Evolutionary conservation across 495 filamentous ascomycete species (phyloP).

Genomic region (Xylaria venustula): DNA sequence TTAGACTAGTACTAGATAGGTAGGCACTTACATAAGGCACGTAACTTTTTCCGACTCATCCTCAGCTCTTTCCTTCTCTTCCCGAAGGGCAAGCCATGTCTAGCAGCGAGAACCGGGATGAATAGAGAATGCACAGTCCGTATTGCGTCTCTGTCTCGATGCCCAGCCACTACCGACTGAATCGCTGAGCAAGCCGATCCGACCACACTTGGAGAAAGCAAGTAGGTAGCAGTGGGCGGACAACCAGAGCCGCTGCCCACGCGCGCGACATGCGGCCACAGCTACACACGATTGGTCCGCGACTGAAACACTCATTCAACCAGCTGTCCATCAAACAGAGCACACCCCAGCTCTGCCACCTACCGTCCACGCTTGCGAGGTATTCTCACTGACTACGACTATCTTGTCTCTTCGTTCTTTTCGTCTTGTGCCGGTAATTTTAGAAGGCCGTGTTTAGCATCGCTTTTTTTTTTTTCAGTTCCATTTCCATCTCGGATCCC

Average conservation of each 20-base stretch:
- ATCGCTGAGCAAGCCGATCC: neutral
- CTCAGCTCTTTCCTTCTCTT: neutral
- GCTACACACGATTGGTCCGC: neutral
- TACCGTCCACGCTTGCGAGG: neutral
- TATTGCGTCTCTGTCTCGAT: slow-evolving; percentile 5
- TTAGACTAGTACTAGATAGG: too few species aligned
- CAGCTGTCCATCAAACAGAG: slow-evolving; percentile 5
- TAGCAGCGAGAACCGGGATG: slow-evolving; percentile 1
- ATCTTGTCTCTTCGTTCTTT: slow-evolving; percentile 13
- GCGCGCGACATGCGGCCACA: too few species aligned
- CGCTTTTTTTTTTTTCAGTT: too few species aligned
- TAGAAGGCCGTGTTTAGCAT: neutral
- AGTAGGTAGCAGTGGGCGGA: neutral
- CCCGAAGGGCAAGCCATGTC: slow-evolving; percentile 4
- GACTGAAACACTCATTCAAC: slow-evolving; percentile 11
- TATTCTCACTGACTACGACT: slow-evolving; percentile 8
- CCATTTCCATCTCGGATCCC: neutral
- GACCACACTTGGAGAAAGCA: neutral
- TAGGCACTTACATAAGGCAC: too few species aligned
- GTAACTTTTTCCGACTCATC: too few species aligned
- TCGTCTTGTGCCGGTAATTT: slow-evolving; percentile 3
- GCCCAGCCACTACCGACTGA: slow-evolving; percentile 6
- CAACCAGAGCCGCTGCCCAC: neutral
- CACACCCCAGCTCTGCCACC: neutral
- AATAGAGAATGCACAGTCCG: slow-evolving; percentile 7